Percentiles rank a stretch among this genome's conserved stretches.
phyloP scores from a whole-genome alignment of 768 basidiomycete species.

The Ramaria rubella region DNA sequence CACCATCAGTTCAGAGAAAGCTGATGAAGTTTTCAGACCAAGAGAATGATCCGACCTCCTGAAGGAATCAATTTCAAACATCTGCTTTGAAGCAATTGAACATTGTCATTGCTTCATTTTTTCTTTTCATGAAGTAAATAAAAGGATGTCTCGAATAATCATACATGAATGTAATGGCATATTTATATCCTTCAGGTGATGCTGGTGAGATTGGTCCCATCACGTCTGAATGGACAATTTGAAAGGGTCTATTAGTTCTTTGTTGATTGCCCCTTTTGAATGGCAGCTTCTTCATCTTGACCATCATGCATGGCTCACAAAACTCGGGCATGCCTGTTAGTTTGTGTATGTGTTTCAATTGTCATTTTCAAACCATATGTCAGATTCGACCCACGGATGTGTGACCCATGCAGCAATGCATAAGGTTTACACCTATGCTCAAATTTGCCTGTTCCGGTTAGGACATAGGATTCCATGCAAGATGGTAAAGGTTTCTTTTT shows the following conservation, averaged over 20 bases:
- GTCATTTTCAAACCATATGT: conserved; percentile 15
- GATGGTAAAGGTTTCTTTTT: conserved; percentile 14
- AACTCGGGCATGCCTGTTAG: conserved; percentile 14
- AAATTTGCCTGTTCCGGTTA: conserved; percentile 12
- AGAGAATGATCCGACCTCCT: no score
- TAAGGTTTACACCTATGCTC: no score
- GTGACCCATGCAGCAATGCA: no score
- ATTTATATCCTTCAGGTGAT: no score
- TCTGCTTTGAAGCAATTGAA: background rate
- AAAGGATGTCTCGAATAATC: background rate
- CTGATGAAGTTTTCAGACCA: no score
- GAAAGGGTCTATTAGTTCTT: conserved; percentile 1
- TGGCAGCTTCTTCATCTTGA: no score
- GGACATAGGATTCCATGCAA: background rate
- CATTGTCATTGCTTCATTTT: background rate
- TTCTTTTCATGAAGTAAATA: no score
- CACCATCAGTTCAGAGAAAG: no score
- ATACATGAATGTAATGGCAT: background rate
- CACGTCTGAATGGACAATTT: conserved; percentile 14
- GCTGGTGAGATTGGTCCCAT: no score
- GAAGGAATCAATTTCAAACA: no score
- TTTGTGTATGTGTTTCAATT: no score
- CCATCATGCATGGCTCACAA: conserved; percentile 16
- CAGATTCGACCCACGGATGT: conserved; percentile 3
- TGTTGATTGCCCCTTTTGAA: no score